phyloP scores from a whole-genome alignment of 2,329 filamentous ascomycete species.

The Alternaria postmessia region DNA sequence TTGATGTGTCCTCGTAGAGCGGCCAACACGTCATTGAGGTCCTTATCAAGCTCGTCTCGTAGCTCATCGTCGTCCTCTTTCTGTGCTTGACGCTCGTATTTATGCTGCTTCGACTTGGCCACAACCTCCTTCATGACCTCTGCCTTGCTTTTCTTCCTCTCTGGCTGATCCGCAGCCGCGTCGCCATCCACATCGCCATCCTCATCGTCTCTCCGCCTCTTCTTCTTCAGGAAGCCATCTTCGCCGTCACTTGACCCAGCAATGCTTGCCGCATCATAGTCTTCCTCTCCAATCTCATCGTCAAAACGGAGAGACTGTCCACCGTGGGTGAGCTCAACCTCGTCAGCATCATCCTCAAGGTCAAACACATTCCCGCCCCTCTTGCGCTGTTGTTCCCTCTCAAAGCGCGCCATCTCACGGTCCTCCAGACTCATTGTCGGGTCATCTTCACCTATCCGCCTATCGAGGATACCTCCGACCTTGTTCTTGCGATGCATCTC shows the following conservation, averaged over 20 bases:
- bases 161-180: constrained; percentile 65
- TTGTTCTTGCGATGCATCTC: constrained; percentile 92
- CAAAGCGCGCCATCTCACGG: constrained; percentile 88
- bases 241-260: constrained; percentile 56
- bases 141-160: constrained; percentile 91
- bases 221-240: constrained; percentile 51
- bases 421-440: constrained; percentile 93
- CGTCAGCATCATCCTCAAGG: constrained; percentile 80
- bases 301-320: constrained; percentile 77
- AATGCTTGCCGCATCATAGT: constrained; percentile 82
- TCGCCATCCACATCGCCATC: constrained; percentile 53
- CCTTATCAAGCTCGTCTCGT: constrained; percentile 82
- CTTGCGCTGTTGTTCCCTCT: constrained; percentile 83
- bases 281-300: constrained; percentile 63
- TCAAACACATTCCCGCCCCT: constrained; percentile 86
- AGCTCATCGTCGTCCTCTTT: constrained; percentile 95
- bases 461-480: constrained; percentile 89
- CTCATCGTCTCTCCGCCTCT: constrained; percentile 57
- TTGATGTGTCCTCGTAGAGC: constrained; percentile 69
- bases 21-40: constrained; percentile 76
- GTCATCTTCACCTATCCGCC: constrained; percentile 95
- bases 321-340: constrained; percentile 80
- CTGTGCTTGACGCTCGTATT: constrained; percentile 88
- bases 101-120: constrained; percentile 94
- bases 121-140: constrained; percentile 99